Base-by-base conservation (phyloP, 2,329 filamentous ascomycete genomes). In the Pleurostoma richardsiae region DNA sequence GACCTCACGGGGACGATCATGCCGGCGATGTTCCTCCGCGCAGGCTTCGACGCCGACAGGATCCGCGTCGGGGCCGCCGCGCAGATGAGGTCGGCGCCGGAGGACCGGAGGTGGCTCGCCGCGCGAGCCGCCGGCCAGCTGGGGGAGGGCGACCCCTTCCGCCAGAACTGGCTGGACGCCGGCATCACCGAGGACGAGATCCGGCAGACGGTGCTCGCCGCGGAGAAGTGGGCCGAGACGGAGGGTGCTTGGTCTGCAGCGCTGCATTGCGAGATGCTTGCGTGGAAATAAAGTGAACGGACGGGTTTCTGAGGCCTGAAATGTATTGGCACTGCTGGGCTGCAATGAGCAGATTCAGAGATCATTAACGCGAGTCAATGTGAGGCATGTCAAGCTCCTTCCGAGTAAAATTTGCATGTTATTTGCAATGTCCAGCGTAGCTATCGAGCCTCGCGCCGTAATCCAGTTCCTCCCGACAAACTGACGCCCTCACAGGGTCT, bases 191-290 rank as follows among this genome's bases (percentile, higher is more conserved):
- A 64, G 33, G 63, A 59, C 1, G 62, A 67, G 54, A 64, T 70
- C 29, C 48, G 61, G 44, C 48, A 67, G 55, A 61, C 61, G 8
- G 30, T 58, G 43, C 31, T 3, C 3, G 62, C 61, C 3, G 43
- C 66, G n/a, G 43, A 54, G 27, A 51, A 53, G 42, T 70, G 67
- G 66, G 63, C 55, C 0, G 58, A 63, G 40, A 61, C 54, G 10
- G 62, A 69, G 40, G 66, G 67, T 53, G 66, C 65, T 1, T 71
- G 65, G 67, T 61, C 56, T 52, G 62, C 52, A 5, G 50, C 57
- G 7, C 10, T 67, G 44, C 62, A 69, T 52, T 55, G 54, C 11
- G 67, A 71, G 51, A 61, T 68, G n/a, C 54, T 71, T 1, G 68
- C 55, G 5, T 69, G 67, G 66, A 71, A 71, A 54, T 68, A 52